Conservation (phyloP, 129 eudicot species). For the Helianthus tuberosus region DNA sequence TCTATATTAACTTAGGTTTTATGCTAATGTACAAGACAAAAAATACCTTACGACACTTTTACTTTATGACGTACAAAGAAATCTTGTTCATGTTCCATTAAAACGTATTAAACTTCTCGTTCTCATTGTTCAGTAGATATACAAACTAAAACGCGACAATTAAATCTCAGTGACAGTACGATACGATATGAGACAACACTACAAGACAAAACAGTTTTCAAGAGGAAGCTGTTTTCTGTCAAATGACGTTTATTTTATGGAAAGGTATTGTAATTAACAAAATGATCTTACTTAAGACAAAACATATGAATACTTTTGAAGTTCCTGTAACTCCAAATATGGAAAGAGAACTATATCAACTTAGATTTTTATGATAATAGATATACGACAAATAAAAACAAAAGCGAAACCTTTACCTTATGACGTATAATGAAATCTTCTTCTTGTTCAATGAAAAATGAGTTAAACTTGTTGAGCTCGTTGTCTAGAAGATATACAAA, state of each 20-base stretch:
- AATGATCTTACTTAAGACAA: background rate
- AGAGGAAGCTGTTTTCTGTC: no score
- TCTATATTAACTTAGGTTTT: background rate
- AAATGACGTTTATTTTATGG: no score
- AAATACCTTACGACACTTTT: no score
- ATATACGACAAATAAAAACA: background rate
- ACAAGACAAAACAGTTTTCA: no score
- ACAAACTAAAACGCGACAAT: no score
- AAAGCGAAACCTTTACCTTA: conserved; percentile 45
- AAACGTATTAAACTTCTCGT: no score
- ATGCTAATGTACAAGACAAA: background rate
- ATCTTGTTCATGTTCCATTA: no score
- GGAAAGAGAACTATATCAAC: background rate
- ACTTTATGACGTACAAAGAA: no score
- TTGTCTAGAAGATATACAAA: conserved; percentile 67
- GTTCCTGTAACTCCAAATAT: background rate
- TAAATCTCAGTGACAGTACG: no score
- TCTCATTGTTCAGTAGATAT: no score
- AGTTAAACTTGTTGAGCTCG: conserved; percentile 84
- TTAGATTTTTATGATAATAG: background rate
- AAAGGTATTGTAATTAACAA: no score
- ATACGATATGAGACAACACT: no score
- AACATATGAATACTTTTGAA: background rate
- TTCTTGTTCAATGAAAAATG: conserved; percentile 83
- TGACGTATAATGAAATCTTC: conserved; percentile 88